These are phyloP conservation scores for Podila minutissima DNA, from an alignment of 192 early-diverging fungal genomes.

Conservation along the genomic window DNA sequence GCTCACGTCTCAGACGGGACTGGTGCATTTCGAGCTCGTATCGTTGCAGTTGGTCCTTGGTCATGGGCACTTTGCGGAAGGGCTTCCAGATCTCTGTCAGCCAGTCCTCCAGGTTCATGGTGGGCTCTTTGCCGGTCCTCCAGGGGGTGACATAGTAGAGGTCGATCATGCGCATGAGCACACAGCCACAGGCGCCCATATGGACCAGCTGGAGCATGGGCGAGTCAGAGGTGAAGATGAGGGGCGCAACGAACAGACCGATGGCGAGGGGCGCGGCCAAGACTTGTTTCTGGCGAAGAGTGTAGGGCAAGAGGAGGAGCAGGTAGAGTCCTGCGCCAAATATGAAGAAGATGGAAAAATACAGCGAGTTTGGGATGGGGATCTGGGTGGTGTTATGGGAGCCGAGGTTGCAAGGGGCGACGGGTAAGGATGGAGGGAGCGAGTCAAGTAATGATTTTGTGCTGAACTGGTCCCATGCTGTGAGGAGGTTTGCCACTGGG, in stretches of 20 bases:
- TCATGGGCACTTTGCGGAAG: conserved; percentile 48
- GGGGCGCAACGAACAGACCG: conserved; percentile 15
- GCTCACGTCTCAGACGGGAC: conserved; percentile 15
- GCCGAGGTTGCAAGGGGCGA: conserved; percentile 8
- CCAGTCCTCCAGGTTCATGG: conserved; percentile 42
- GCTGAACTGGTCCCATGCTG: conserved; percentile 17
- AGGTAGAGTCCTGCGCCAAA: conserved; percentile 46
- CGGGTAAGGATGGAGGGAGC: conserved; percentile 33
- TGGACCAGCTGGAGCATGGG: conserved; percentile 25
- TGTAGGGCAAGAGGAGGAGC: conserved; percentile 30
- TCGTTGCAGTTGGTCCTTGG: conserved; percentile 35
- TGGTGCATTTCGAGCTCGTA: conserved; percentile 37
- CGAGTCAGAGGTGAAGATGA: conserved; percentile 21
- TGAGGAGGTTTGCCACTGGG: conserved; percentile 8
- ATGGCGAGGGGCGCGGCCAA: conserved; percentile 25
- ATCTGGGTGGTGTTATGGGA: conserved; percentile 14
- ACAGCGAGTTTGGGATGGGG: conserved; percentile 16
- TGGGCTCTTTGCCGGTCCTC: conserved; percentile 45
- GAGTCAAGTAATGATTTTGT: conserved; percentile 8
- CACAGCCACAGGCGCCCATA: conserved; percentile 32
- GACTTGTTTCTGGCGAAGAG: conserved; percentile 22
- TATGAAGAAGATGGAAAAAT: conserved; percentile 48
- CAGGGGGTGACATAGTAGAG: conserved; percentile 42
- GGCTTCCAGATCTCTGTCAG: conserved; percentile 37
- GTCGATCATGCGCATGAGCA: conserved; percentile 42